Conservation (phyloP, 495 filamentous ascomycete species). For the Cercophora scortea region DNA sequence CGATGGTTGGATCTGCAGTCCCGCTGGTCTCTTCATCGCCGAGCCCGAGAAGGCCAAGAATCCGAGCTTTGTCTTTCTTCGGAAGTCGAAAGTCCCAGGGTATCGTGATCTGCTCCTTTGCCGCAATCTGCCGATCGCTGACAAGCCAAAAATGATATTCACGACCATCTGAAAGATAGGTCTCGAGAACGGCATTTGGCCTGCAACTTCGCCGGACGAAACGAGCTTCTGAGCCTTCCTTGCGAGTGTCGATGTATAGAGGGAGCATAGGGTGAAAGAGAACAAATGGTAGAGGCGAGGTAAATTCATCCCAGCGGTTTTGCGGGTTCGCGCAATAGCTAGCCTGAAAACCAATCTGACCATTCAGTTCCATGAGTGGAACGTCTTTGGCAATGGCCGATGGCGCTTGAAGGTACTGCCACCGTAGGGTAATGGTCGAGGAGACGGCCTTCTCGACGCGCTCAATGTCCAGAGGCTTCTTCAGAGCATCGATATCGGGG, state of each 20-base stretch:
- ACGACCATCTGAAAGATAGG: conserved; percentile 62
- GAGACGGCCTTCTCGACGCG: conserved; percentile 37
- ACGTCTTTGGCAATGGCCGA: conserved; percentile 52
- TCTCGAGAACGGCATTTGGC: conserved; percentile 76
- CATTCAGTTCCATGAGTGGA: conserved; percentile 79
- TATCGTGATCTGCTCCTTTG: conserved; percentile 48
- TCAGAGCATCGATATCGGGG: conserved; percentile 27
- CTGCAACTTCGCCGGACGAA: conserved; percentile 83
- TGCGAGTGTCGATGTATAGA: conserved; percentile 83
- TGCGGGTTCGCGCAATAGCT: conserved; percentile 64
- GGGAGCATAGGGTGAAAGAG: conserved; percentile 76
- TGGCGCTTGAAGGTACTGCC: conserved; percentile 60
- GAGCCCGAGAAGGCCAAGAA: conserved; percentile 43
- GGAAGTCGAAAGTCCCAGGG: conserved; percentile 48
- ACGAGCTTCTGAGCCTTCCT: conserved; percentile 73
- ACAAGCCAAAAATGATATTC: conserved; percentile 88
- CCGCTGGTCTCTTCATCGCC: conserved; percentile 31
- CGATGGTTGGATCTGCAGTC: conserved; percentile 31
- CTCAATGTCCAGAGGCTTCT: conserved; percentile 27
- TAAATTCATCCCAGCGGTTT: conserved; percentile 69
- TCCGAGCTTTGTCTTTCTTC: conserved; percentile 32
- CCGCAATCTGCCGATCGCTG: conserved; percentile 61
- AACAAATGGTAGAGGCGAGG: conserved; percentile 77
- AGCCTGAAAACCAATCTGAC: conserved; percentile 71
- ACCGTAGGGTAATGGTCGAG: conserved; percentile 42